A percentile compares a stretch with the other conserved stretches of the same genome.
These are phyloP conservation scores for Microthyrium microscopicum DNA, from an alignment of 2,329 filamentous ascomycete species.

Conservation along the genomic window DNA sequence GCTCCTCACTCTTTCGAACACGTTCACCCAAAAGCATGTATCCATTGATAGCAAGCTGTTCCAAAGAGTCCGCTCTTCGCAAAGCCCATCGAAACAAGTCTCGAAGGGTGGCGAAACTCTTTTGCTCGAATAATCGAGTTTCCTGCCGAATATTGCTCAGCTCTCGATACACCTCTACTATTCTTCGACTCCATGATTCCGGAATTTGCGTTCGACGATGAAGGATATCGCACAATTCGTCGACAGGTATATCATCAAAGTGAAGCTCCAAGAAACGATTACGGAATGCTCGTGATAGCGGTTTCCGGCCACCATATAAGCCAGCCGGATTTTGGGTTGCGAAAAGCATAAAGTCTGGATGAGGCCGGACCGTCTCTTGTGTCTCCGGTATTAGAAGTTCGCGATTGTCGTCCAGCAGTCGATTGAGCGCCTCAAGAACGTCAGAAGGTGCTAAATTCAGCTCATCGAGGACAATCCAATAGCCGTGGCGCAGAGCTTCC, in stretches of 20 bases:
- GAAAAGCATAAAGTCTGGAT: conserved; percentile 94
- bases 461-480: conserved; percentile 97
- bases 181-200: conserved; percentile 76
- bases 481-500: conserved; percentile 76
- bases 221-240: conserved; percentile 81
- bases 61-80: conserved; percentile 64
- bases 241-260: conserved; percentile 93
- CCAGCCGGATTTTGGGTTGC: conserved; percentile 95
- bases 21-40: conserved; percentile 94
- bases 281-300: conserved; percentile 82
- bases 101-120: conserved; percentile 89
- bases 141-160: conserved; percentile 81
- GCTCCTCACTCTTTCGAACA: conserved; percentile 80
- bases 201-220: conserved; percentile 78
- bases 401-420: conserved; percentile 86
- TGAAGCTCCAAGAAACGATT: conserved; percentile 95
- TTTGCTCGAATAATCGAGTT: conserved; percentile 84
- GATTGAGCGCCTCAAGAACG: conserved; percentile 88
- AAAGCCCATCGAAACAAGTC: conserved; percentile 94
- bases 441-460: conserved; percentile 93
- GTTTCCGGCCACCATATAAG: conserved; percentile 86
- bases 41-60: conserved; percentile 79
- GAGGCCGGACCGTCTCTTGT: conserved; percentile 80
- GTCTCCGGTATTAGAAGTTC: conserved; percentile 94
- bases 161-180: conserved; percentile 87